Evolutionary conservation across 371 early-diverging fungal species (phyloP).

Genomic region (Fennellomyces sp.): DNA sequence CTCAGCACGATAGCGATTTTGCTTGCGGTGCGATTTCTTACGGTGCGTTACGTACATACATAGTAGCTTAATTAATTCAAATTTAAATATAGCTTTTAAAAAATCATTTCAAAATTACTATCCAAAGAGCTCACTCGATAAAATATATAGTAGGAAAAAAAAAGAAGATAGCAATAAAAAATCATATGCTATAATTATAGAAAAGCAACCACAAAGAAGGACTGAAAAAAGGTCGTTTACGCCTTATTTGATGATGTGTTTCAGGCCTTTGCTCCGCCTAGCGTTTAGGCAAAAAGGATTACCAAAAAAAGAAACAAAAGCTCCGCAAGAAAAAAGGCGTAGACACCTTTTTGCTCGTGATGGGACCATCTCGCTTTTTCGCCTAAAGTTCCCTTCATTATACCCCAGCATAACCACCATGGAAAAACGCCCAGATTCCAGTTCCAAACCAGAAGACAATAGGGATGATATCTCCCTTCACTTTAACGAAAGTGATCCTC

Average conservation of each 20-base stretch:
- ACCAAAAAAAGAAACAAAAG: neutral
- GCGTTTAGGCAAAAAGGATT: neutral
- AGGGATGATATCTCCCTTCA: neutral
- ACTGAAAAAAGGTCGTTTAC: neutral
- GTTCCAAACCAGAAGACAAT: neutral
- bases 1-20: too few species aligned
- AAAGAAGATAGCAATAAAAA: too few species aligned
- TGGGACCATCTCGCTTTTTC: neutral
- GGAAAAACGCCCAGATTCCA: neutral
- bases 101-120: too few species aligned
- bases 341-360: neutral
- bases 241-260: neutral
- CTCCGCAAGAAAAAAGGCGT: neutral
- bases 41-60: too few species aligned
- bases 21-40: too few species aligned
- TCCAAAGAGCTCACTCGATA: too few species aligned
- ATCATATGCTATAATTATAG: neutral
- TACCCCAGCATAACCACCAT: neutral
- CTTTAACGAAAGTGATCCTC: neutral
- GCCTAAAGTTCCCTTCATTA: neutral
- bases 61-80: too few species aligned
- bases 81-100: too few species aligned
- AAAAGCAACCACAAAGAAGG: too few species aligned
- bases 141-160: too few species aligned
- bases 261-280: neutral